Evolutionary conservation across 495 filamentous ascomycete species (phyloP).

Genomic region (Podospora fimiseda): DNA sequence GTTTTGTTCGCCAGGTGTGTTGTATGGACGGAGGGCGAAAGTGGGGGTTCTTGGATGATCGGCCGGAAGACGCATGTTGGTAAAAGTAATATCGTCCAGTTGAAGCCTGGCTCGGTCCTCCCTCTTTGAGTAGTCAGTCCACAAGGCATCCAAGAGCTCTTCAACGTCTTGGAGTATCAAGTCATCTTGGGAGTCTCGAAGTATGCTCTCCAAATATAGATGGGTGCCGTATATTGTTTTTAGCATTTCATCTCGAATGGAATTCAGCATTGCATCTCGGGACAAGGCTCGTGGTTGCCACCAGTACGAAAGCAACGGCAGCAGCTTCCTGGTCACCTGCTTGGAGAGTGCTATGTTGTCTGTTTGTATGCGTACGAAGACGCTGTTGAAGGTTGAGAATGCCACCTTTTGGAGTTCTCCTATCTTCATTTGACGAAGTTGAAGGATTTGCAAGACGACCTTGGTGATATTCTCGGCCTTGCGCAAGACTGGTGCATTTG

Average conservation of each 20-base stretch:
- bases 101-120: slow-evolving; percentile 67
- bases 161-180: slow-evolving; percentile 34
- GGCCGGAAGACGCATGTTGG: slow-evolving; percentile 27
- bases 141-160: slow-evolving; percentile 55
- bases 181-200: slow-evolving; percentile 24
- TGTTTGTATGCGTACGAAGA: slow-evolving; percentile 57
- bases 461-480: slow-evolving; percentile 52
- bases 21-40: slow-evolving; percentile 45
- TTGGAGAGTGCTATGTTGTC: slow-evolving; percentile 60
- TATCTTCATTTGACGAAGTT: slow-evolving; percentile 47
- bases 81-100: slow-evolving; percentile 64
- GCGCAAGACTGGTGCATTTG: slow-evolving; percentile 65
- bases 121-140: slow-evolving; percentile 65
- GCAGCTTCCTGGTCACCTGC: slow-evolving; percentile 48
- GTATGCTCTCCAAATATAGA: slow-evolving; percentile 47
- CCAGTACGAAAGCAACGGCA: slow-evolving; percentile 64
- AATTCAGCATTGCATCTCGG: slow-evolving; percentile 64
- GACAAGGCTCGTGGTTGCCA: slow-evolving; percentile 64
- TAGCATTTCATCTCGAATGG: slow-evolving; percentile 53
- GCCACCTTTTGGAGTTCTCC: slow-evolving; percentile 61
- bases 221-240: slow-evolving; percentile 63
- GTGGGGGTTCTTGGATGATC: slow-evolving; percentile 30
- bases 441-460: slow-evolving; percentile 56
- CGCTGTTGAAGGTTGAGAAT: slow-evolving; percentile 67
- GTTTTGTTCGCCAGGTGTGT: slow-evolving; percentile 41